Evolutionary conservation across 2,329 filamentous ascomycete species (phyloP).

Genomic region (Pseudogymnoascus sp.): DNA sequence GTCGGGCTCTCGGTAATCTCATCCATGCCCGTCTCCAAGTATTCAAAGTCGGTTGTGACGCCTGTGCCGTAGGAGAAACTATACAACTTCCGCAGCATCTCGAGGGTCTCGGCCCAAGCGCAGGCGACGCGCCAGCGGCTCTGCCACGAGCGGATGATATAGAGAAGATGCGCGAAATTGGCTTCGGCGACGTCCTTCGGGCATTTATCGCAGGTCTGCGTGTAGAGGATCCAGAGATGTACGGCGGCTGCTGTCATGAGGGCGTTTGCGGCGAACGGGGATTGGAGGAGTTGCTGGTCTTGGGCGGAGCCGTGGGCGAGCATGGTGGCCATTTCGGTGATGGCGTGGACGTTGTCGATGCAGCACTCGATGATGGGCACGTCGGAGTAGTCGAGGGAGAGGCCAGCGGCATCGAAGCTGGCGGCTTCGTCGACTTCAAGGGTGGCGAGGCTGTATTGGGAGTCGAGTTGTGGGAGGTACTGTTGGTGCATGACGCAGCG

Average conservation of each 20-base stretch:
- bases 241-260: constrained; percentile 2
- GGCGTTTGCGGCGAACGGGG: constrained; percentile 9
- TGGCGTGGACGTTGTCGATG: not conserved
- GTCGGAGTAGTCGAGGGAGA: constrained; percentile 7
- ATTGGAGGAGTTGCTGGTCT: constrained; percentile 7
- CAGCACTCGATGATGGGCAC: not conserved
- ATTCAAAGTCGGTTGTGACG: constrained; percentile 6
- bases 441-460: constrained; percentile 11
- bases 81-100: constrained; percentile 13
- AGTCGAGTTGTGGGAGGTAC: constrained; percentile 13
- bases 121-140: not conserved
- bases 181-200: constrained; percentile 4
- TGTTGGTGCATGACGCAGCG: constrained; percentile 14
- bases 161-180: not conserved
- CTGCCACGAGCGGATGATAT: constrained; percentile 11
- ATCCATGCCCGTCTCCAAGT: constrained; percentile 10
- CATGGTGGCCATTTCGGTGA: constrained; percentile 6
- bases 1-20: not conserved
- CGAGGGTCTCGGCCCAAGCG: not conserved
- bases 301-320: not conserved
- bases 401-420: constrained; percentile 6
- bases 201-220: constrained; percentile 7
- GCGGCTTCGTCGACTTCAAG: not conserved
- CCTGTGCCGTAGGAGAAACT: constrained; percentile 12
- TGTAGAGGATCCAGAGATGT: constrained; percentile 8